Base-by-base conservation (phyloP, 495 filamentous ascomycete genomes). In the Trichoderma virens region DNA sequence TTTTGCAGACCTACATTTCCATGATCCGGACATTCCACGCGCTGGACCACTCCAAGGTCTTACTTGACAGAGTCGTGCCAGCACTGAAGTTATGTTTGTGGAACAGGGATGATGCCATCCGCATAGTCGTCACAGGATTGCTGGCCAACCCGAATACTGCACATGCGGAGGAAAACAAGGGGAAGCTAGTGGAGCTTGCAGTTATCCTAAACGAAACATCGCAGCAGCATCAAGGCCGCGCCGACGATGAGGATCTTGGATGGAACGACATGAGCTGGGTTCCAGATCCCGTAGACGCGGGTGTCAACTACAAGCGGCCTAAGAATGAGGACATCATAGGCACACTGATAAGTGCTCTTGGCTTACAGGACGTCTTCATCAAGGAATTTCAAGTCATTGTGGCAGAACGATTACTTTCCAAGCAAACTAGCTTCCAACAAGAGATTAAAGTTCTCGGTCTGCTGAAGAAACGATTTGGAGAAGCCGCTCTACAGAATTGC, bases 231-330 rank as follows among this genome's bases (percentile, higher is more conserved):
- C 61, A 62, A 18, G 35, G 61, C 35, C 74, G 73, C 67, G 61
- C 69, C 56, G 82, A 83, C 8, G 83, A 85, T 43, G 85, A 90
- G 60, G 90, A 90, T 45, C 75, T 94, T 13, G 89, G 95, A 74
- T 97, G 86, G 83, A 84, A 93, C 67, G 92, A 98, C 72, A 87
- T 95, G 85, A 83, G 84, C 63, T 99, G 94, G 94, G 79, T 88
- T 20, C 94, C 94, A 1, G 90, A 96, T 69, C 94, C 94, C 2
- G 83, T 96, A 30, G 94, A 99, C 72, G 95, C 94, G 1, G 91
- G 90, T 18, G 89, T 90, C 8, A 93, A 95, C 67, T 98, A 95
- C 75, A 89, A 87, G 69, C 88, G 91, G 59, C 88, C 88, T n/a
- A 93, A 92, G 73, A 87, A 83, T 59, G 86, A 90, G 60, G 94